Conservation (phyloP, 176 grass and related monocot species). For the Musa schizocarpa region DNA sequence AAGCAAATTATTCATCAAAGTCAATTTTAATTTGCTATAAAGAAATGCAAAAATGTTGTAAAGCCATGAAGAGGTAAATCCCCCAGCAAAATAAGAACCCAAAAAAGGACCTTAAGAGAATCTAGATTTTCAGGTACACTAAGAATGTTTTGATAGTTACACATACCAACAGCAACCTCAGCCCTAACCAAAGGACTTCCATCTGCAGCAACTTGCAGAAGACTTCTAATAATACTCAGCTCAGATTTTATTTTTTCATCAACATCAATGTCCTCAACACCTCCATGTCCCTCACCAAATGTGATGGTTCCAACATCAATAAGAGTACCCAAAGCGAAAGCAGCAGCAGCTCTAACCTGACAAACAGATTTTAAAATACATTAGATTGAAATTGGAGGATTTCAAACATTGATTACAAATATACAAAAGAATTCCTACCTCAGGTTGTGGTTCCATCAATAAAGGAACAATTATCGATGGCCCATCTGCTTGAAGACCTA, state of each 20-base stretch:
- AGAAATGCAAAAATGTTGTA: neutral
- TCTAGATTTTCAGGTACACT: neutral
- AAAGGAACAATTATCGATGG: constrained; percentile 44
- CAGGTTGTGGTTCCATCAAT: constrained; percentile 73
- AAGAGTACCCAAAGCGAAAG: constrained; percentile 86
- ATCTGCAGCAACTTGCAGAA: constrained; percentile 70
- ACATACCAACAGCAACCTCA: constrained; percentile 85
- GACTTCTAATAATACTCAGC: constrained; percentile 66
- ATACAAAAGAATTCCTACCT: constrained; percentile 39
- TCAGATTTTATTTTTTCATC: constrained; percentile 83
- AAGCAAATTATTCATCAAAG: neutral
- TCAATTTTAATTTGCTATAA: neutral
- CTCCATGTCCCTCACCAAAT: constrained; percentile 36
- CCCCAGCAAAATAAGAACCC: neutral
- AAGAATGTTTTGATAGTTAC: neutral
- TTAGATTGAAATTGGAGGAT: neutral
- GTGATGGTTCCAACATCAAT: constrained; percentile 60
- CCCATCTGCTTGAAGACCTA: constrained; percentile 50
- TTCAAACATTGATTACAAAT: neutral
- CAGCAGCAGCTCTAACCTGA: constrained; percentile 94
- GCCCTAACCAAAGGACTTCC: constrained; percentile 88
- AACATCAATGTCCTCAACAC: constrained; percentile 66
- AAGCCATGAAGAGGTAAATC: neutral
- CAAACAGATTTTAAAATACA: constrained; percentile 19
- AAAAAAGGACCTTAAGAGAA: neutral